Evolutionary conservation across 768 basidiomycete genomes (phyloP).

Genomic region (Russula vinacea): DNA sequence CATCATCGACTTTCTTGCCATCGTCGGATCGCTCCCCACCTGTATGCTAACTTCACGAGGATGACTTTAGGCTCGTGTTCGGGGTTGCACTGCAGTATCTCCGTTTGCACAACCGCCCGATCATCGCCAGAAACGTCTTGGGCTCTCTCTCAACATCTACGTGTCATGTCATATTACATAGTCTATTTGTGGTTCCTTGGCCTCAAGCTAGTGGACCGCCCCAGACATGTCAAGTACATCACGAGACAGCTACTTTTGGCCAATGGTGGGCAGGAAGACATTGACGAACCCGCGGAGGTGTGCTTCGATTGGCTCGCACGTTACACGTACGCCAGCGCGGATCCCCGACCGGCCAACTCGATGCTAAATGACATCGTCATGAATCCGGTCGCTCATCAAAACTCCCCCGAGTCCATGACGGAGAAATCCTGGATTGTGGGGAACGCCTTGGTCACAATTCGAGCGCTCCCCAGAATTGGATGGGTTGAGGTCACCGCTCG

Average conservation of each 20-base stretch:
- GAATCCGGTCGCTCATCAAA: slow-evolving; percentile 43
- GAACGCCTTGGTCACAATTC: slow-evolving; percentile 79
- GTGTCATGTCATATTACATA: slow-evolving; percentile 82
- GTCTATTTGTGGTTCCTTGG: slow-evolving; percentile 96
- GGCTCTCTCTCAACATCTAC: slow-evolving; percentile 88
- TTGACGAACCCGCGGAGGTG: slow-evolving; percentile 92
- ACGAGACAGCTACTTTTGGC: slow-evolving; percentile 81
- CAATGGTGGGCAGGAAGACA: slow-evolving; percentile 64
- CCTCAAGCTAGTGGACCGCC: slow-evolving; percentile 75
- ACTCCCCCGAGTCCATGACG: slow-evolving; percentile 41
- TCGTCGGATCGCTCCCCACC: slow-evolving; percentile 73
- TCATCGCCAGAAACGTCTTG: slow-evolving; percentile 64
- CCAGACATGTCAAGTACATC: slow-evolving; percentile 79
- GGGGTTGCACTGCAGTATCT: slow-evolving; percentile 92
- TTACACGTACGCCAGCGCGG: slow-evolving; percentile 91
- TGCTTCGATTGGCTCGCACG: slow-evolving; percentile 97
- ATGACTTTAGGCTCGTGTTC: slow-evolving; percentile 90
- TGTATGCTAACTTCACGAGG: slow-evolving; percentile 92
- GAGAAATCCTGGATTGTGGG: slow-evolving; percentile 87
- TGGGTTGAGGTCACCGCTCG: slow-evolving; percentile 88
- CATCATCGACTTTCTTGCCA: slow-evolving; percentile 86
- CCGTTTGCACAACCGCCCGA: slow-evolving; percentile 76
- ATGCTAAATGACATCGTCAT: slow-evolving; percentile 77
- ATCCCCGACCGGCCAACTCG: slow-evolving; percentile 82
- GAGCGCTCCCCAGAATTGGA: slow-evolving; percentile 64